Evolutionary conservation across 805 yeast species (phyloP).

Genomic region (Metschnikowia kunwiensis): DNA sequence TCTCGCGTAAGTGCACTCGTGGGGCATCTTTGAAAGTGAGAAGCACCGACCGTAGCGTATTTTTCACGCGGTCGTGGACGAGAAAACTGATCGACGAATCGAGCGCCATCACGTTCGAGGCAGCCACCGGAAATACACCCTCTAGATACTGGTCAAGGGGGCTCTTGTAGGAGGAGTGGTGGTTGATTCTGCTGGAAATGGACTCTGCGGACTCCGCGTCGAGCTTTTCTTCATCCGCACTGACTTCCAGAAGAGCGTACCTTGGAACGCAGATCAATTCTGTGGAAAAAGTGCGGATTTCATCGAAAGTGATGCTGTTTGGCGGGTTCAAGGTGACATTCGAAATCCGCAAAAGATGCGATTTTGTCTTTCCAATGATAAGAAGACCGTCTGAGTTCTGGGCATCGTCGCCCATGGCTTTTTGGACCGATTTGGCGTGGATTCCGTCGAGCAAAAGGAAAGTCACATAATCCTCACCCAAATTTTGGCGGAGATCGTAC

Average conservation of each 20-base stretch:
- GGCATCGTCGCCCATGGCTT: background rate
- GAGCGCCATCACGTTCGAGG: conserved; percentile 1
- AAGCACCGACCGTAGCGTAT: conserved; percentile 29
- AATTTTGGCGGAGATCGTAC: conserved; percentile 24
- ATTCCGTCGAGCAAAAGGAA: conserved; percentile 8
- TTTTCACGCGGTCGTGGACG: conserved; percentile 37
- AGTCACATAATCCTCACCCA: conserved; percentile 4
- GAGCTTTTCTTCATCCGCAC: background rate
- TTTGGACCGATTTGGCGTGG: background rate
- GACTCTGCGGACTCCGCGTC: too few relatives aligned
- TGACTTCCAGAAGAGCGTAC: conserved; percentile 1
- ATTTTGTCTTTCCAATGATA: conserved; percentile 32
- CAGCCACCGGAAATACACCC: conserved; percentile 5
- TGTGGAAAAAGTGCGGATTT: conserved; percentile 24
- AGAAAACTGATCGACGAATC: conserved; percentile 19
- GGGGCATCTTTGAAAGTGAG: conserved; percentile 16
- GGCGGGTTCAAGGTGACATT: conserved; percentile 58
- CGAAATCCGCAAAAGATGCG: conserved; percentile 45
- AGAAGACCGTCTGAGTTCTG: conserved; percentile 31
- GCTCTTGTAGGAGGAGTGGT: too few relatives aligned
- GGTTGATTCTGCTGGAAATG: too few relatives aligned
- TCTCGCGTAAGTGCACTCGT: conserved; percentile 30
- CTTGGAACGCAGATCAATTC: conserved; percentile 12
- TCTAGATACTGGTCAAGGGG: background rate
- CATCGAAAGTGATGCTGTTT: conserved; percentile 42